These are phyloP conservation scores for Populus hybrid DNA, from an alignment of 441 rosid species.

Conservation along the genomic window DNA sequence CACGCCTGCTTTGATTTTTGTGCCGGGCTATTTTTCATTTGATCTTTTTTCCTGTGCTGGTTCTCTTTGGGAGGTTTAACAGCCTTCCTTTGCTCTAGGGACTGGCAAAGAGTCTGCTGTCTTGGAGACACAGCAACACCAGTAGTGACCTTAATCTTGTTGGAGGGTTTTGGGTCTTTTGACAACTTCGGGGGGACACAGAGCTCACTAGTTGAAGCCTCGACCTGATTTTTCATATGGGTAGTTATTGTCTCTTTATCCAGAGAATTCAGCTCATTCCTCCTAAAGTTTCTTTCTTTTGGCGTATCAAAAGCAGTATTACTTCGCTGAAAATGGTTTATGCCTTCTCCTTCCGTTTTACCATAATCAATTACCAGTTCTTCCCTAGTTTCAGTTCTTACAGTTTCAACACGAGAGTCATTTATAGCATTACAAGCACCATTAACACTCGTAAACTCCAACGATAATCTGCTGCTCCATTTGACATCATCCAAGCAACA, in stretches of 20 bases:
- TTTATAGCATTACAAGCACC: conserved; percentile 10
- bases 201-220: conserved; percentile 15
- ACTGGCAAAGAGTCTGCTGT: conserved; percentile 32
- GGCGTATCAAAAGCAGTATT: conserved; percentile 22
- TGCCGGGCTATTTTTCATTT: conserved; percentile 6
- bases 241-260: conserved; percentile 22
- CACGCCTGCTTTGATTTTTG: conserved; percentile 40
- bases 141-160: conserved; percentile 27
- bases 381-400: conserved; percentile 12
- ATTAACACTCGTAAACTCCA: conserved; percentile 13
- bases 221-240: conserved; percentile 21
- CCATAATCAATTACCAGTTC: conserved; percentile 20
- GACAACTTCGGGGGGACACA: conserved; percentile 27
- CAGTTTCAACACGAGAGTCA: conserved; percentile 21
- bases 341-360: conserved; percentile 19
- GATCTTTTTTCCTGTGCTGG: conserved; percentile 38
- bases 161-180: conserved; percentile 30
- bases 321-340: conserved; percentile 16
- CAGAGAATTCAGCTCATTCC: conserved; percentile 24
- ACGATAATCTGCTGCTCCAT: conserved; percentile 5
- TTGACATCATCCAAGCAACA: conserved; percentile 22
- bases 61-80: conserved; percentile 35
- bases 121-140: conserved; percentile 29
- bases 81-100: conserved; percentile 30
- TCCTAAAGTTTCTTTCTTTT: conserved; percentile 27